Percentiles rank a stretch among this genome's conserved stretches.
phyloP scores from a whole-genome alignment of 331 rosid genomes.

The Cydonia oblonga region DNA sequence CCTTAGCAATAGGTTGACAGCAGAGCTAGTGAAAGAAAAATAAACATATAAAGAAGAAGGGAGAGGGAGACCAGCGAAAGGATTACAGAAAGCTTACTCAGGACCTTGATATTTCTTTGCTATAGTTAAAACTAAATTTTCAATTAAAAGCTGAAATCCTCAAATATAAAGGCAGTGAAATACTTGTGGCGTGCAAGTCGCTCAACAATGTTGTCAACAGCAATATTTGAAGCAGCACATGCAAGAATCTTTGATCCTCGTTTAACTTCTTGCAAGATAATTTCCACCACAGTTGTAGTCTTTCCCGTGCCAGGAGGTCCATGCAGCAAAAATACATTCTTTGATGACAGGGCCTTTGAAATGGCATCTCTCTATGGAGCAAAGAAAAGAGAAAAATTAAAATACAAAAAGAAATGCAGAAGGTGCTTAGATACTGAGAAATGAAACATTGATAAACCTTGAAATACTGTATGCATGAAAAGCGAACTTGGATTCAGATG shows the following conservation, averaged over 20 bases:
- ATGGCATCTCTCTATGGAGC: constrained; percentile 70
- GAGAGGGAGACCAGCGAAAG: neutral
- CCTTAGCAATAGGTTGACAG: neutral
- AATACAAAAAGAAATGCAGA: neutral
- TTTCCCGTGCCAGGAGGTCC: constrained; percentile 99
- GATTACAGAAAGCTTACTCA: neutral
- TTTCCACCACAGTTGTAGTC: constrained; percentile 95
- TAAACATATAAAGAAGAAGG: neutral
- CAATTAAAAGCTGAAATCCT: neutral
- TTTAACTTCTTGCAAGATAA: constrained; percentile 89
- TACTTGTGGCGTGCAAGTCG: constrained; percentile 80
- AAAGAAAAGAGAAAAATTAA: neutral
- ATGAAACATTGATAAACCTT: neutral
- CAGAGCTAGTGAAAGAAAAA: neutral
- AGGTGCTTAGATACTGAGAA: neutral
- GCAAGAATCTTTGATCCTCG: constrained; percentile 93
- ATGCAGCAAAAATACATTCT: constrained; percentile 76
- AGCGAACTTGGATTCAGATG: neutral
- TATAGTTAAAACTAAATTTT: neutral
- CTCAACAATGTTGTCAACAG: constrained; percentile 98
- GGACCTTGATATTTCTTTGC: neutral
- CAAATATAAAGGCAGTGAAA: constrained; percentile 7
- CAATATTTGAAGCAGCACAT: constrained; percentile 98
- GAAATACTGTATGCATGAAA: neutral
- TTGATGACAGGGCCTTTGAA: constrained; percentile 81